Base-by-base conservation (phyloP, 768 basidiomycete species). In the Leucosporidium yakuticum region DNA sequence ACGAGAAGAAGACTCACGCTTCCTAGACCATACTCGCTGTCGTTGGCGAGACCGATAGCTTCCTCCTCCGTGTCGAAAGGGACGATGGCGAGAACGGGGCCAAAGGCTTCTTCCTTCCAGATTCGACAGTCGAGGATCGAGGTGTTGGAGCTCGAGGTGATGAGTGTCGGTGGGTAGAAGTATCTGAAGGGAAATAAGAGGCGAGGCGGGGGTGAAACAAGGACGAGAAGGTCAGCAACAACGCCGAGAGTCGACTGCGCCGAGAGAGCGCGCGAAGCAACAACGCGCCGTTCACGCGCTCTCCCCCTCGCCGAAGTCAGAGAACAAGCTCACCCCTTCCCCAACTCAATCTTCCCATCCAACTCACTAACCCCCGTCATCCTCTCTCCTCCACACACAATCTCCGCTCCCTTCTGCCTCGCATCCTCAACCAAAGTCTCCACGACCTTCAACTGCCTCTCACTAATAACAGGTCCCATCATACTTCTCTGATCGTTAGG, bases 11-110 rank as follows among this genome's bases (percentile, higher is more conserved):
- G 23, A 14, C 9, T 25, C 39, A 31, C 21, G 36, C 90, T 89
- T 23, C 90, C 93, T 49, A 97, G 84, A 47, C 95, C 95, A 78
- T 94, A 96, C 61, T 82, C 84, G 9, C 92, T 91, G 76, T 90
- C 85, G 78, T 96, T 96, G 47, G 92, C 94, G 17, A 91, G 80
- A 48, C 80, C 73, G 71, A 97, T 86, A 5, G 87, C 92, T 76
- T 95, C 90, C 15, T 87, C 86, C 78, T 95, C 93, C 8, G 88
- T 87, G 70, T 84, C 85, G 81, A 97, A 97, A 67, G 82, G 85
- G 36, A 87, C 74, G 36, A 96, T 84, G 29, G 86, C 84, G 55
- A 95, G 84, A 4, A 97, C 93, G 25, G 95, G 95, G 7, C 95
- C 95, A 78, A 98, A 98, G 4, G 68, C 67, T 82, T 90, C 89